Evolutionary conservation across 2,329 filamentous ascomycete species (phyloP).

Genomic region (Fusarium luffae): DNA sequence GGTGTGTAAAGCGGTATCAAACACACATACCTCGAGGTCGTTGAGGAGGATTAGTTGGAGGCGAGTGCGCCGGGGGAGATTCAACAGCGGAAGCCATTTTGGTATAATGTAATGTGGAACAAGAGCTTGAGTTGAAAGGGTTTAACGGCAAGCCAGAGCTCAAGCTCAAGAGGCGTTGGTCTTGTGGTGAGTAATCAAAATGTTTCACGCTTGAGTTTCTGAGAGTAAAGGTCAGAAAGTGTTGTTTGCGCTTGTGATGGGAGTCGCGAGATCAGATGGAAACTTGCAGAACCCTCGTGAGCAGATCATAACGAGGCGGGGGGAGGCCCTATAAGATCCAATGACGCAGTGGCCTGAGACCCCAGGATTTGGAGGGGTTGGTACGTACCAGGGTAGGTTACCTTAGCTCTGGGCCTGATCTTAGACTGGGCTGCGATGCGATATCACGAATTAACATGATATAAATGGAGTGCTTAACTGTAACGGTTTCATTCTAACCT

Average conservation of each 20-base stretch:
- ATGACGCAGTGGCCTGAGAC: conserved; percentile 42
- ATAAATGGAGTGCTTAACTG: neutral
- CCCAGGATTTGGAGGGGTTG: conserved; percentile 29
- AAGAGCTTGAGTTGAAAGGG: conserved; percentile 28
- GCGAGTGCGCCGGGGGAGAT: conserved; percentile 54
- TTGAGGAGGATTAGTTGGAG: conserved; percentile 55
- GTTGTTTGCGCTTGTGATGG: conserved; percentile 37
- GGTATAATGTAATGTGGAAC: conserved; percentile 27
- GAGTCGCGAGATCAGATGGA: conserved; percentile 34
- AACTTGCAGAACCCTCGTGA: conserved; percentile 40
- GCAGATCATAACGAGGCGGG: conserved; percentile 40
- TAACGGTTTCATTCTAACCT: conserved; percentile 3
- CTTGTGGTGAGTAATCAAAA: conserved; percentile 11
- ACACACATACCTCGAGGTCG: conserved; percentile 58
- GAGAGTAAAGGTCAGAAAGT: neutral
- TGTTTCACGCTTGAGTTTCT: neutral
- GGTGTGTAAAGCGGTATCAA: neutral
- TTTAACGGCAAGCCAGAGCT: conserved; percentile 27
- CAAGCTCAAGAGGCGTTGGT: conserved; percentile 18
- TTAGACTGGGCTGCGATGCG: neutral
- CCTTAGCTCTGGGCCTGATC: neutral
- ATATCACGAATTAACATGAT: neutral
- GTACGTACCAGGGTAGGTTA: conserved; percentile 29
- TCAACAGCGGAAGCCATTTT: conserved; percentile 57
- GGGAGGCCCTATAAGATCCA: conserved; percentile 30